Evolutionary conservation across 768 basidiomycete genomes (phyloP).

Genomic region (Paxillus involutus): DNA sequence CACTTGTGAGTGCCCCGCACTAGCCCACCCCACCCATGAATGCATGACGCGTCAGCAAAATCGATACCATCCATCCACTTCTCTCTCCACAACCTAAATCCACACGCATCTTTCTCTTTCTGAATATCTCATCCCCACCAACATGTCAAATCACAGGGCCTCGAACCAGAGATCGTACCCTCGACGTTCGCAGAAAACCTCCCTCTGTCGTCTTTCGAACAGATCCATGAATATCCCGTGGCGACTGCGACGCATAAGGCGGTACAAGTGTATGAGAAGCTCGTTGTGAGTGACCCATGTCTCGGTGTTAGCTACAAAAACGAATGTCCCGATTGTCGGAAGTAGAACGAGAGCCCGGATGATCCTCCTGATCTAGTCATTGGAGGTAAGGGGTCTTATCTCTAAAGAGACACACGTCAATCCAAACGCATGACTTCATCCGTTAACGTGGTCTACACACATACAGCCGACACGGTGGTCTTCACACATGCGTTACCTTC

Average conservation of each 20-base stretch:
- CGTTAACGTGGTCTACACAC: background rate
- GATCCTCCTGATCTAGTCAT: constrained; percentile 81
- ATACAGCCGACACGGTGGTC: constrained; percentile 92
- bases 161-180: constrained; percentile 69
- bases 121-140: background rate
- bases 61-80: background rate
- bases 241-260: constrained; percentile 79
- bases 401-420: background rate
- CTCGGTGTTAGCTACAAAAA: background rate
- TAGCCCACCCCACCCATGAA: background rate
- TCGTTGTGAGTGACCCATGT: constrained; percentile 51
- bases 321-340: background rate
- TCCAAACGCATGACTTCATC: too few species aligned
- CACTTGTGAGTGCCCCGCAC: constrained; percentile 55
- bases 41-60: background rate
- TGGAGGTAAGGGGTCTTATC: constrained; percentile 45
- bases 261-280: constrained; percentile 82
- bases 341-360: constrained; percentile 53
- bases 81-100: background rate
- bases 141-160: constrained; percentile 40
- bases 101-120: background rate
- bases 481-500: constrained; percentile 70
- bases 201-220: constrained; percentile 61
- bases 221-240: constrained; percentile 73
- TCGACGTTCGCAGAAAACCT: constrained; percentile 84